A percentile compares a stretch with the other conserved stretches of the same genome.
Evolutionary conservation across 768 basidiomycete species (phyloP).

Genomic region (Lactifluus piperatus): DNA sequence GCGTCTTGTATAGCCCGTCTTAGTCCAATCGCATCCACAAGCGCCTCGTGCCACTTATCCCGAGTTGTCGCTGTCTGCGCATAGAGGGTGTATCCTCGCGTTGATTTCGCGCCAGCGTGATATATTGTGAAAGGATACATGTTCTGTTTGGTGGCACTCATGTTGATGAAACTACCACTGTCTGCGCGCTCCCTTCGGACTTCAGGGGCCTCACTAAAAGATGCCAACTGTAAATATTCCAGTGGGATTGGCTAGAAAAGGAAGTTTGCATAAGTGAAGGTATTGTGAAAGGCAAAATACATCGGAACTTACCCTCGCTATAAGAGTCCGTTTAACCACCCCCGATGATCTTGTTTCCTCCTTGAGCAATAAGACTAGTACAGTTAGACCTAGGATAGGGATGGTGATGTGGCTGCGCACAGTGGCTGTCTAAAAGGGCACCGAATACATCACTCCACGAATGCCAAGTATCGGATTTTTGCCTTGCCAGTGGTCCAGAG

Average conservation of each 20-base stretch:
- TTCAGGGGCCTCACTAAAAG: slow-evolving; percentile 53
- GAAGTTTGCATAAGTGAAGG: slow-evolving; percentile 7
- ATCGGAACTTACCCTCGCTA: slow-evolving; percentile 49
- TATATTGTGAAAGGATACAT: slow-evolving; percentile 74
- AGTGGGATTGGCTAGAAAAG: slow-evolving; percentile 64
- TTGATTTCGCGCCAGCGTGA: slow-evolving; percentile 49
- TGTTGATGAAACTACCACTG: slow-evolving; percentile 46
- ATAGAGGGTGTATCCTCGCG: slow-evolving; percentile 65
- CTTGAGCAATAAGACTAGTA: slow-evolving; percentile 52
- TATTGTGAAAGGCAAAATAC: not conserved
- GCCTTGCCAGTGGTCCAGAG: slow-evolving; percentile 51
- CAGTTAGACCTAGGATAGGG: slow-evolving; percentile 5
- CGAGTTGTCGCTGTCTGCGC: slow-evolving; percentile 48
- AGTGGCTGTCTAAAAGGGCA: slow-evolving; percentile 67
- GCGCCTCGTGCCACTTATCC: slow-evolving; percentile 51
- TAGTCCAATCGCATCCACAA: slow-evolving; percentile 56
- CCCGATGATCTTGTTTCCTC: slow-evolving; percentile 49
- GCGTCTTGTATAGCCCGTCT: slow-evolving; percentile 57
- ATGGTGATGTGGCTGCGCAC: slow-evolving; percentile 34
- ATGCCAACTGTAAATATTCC: slow-evolving; percentile 64
- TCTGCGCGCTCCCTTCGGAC: slow-evolving; percentile 54
- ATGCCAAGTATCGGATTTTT: slow-evolving; percentile 56
- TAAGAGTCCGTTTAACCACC: slow-evolving; percentile 41
- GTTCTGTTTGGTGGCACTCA: slow-evolving; percentile 42
- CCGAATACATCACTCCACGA: slow-evolving; percentile 64